Percentiles rank a stretch among this genome's conserved stretches.
Conservation (phyloP, 2,329 filamentous ascomycete genomes). For the Ilyonectria robusta region DNA sequence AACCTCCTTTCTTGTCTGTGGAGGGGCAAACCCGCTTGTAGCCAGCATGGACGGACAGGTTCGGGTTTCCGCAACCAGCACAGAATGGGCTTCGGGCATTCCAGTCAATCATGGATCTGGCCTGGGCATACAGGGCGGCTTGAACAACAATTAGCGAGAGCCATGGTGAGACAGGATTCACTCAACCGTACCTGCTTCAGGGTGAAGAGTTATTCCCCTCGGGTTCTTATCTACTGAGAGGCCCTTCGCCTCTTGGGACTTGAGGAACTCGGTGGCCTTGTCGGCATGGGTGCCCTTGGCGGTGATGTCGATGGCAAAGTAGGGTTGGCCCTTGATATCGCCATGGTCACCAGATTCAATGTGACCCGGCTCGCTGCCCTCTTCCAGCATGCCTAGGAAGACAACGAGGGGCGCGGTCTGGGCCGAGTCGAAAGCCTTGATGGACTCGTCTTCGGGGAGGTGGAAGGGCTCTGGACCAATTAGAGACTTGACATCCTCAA, state of each 20-base stretch:
- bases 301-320: conserved; percentile 92
- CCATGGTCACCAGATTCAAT: conserved; percentile 64
- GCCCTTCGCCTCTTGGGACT: conserved; percentile 66
- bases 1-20: conserved; percentile 69
- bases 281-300: conserved; percentile 75
- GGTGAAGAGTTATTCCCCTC: conserved; percentile 71
- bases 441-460: conserved; percentile 78
- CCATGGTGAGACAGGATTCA: conserved; percentile 23
- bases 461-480: conserved; percentile 81
- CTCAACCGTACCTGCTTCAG: conserved; percentile 70
- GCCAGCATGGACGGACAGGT: conserved; percentile 82
- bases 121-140: conserved; percentile 94
- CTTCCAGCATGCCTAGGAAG: conserved; percentile 87
- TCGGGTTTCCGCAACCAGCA: conserved; percentile 87
- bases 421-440: conserved; percentile 81
- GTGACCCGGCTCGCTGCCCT: conserved; percentile 59
- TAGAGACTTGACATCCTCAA: conserved; percentile 77
- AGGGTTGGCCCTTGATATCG: conserved; percentile 84
- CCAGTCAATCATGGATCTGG: conserved; percentile 92
- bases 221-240: conserved; percentile 77
- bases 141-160: conserved; percentile 28
- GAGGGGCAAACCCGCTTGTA: conserved; percentile 86
- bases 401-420: conserved; percentile 79
- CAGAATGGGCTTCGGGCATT: conserved; percentile 94
- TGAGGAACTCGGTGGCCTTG: conserved; percentile 67